A percentile compares a stretch with the other conserved stretches of the same genome.
These are phyloP conservation scores for Bonia amplexicaulis DNA, from an alignment of 176 grass and related monocot species.

Conservation along the genomic window DNA sequence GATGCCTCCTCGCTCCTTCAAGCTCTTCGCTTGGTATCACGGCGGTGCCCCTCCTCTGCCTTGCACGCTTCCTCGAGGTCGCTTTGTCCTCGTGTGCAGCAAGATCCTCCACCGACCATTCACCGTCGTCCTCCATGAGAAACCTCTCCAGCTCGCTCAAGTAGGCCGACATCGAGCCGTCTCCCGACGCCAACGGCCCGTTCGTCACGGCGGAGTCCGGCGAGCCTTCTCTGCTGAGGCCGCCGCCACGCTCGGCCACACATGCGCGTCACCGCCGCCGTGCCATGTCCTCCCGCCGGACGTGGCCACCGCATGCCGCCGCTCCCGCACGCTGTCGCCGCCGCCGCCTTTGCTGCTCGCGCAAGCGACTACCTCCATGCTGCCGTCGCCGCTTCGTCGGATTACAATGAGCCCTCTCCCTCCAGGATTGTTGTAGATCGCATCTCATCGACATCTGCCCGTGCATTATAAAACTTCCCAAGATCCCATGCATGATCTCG, in stretches of 20 bases:
- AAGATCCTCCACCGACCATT: not conserved
- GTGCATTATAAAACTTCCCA: not conserved
- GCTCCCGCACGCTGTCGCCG: no score
- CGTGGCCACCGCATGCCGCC: no score
- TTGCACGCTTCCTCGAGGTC: slow-evolving; percentile 28
- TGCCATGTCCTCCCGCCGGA: no score
- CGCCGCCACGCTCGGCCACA: not conserved
- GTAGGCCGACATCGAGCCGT: not conserved
- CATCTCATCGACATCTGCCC: not conserved
- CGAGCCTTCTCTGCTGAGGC: not conserved
- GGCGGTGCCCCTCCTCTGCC: not conserved
- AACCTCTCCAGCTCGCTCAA: slow-evolving; percentile 22
- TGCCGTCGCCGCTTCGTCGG: no score
- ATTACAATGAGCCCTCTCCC: not conserved
- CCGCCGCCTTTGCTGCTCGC: no score
- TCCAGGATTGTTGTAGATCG: slow-evolving; percentile 2
- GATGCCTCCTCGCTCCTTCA: not conserved
- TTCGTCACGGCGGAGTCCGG: not conserved
- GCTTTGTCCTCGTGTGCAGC: slow-evolving; percentile 3
- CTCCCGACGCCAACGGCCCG: not conserved
- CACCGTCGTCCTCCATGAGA: not conserved
- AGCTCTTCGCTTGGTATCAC: not conserved
- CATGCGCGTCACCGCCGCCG: no score
- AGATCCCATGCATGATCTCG: not conserved
- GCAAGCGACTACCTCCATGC: no score